A percentile compares a stretch with the other conserved stretches of the same genome.
Evolutionary conservation across 495 filamentous ascomycete species (phyloP).

Genomic region (Daldinia vernicosa): DNA sequence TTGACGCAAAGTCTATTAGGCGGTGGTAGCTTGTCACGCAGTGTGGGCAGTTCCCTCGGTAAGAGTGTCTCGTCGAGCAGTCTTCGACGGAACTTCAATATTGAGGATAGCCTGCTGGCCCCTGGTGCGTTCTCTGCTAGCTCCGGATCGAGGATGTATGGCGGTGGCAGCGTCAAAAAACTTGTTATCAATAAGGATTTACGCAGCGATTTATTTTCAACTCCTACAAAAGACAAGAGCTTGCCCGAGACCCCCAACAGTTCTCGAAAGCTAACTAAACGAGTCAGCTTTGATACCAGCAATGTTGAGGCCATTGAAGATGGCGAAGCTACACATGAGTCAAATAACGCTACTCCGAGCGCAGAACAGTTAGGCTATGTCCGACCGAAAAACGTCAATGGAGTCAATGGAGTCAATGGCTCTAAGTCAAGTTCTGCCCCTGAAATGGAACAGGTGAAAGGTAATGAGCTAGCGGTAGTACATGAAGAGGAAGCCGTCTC

Average conservation of each 20-base stretch:
- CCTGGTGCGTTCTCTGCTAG: constrained; percentile 85
- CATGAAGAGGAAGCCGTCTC: constrained; percentile 69
- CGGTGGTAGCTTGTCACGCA: constrained; percentile 63
- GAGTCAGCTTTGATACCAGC: constrained; percentile 86
- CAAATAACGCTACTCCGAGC: constrained; percentile 55
- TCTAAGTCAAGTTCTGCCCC: constrained; percentile 56
- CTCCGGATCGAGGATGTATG: constrained; percentile 64
- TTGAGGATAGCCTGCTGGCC: constrained; percentile 81
- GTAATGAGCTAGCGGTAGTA: constrained; percentile 81
- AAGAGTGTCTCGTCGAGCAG: constrained; percentile 73
- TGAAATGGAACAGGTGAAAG: constrained; percentile 77
- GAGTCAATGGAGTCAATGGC: constrained; percentile 63
- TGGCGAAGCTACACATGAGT: constrained; percentile 53
- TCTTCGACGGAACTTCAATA: constrained; percentile 65
- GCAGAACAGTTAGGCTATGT: constrained; percentile 74
- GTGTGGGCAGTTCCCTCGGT: constrained; percentile 55
- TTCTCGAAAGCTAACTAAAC: constrained; percentile 76
- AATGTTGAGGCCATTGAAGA: constrained; percentile 54
- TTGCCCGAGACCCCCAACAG: constrained; percentile 53
- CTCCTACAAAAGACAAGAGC: constrained; percentile 58
- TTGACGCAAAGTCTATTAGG: constrained; percentile 72
- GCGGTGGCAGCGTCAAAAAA: constrained; percentile 77
- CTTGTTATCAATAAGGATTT: constrained; percentile 89
- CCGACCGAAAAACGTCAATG: constrained; percentile 63
- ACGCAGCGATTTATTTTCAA: constrained; percentile 77